phyloP scores from a whole-genome alignment of 768 basidiomycete species.

The Boletus sp. region DNA sequence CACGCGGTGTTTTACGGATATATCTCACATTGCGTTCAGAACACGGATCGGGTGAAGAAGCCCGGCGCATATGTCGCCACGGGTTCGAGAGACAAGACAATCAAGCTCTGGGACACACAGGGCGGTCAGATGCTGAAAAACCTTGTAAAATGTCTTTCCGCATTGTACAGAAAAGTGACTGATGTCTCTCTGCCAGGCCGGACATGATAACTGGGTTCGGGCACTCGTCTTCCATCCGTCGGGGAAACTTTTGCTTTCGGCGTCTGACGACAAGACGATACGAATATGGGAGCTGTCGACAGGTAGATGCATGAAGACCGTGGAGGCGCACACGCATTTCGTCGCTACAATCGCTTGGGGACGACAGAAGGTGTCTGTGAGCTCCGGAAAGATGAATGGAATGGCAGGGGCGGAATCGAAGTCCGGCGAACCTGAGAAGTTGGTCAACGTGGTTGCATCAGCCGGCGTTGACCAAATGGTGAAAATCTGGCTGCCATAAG shows the following conservation, averaged over 20 bases:
- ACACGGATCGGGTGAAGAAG: constrained; percentile 47
- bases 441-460: constrained; percentile 67
- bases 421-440: constrained; percentile 45
- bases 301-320: constrained; percentile 80
- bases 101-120: constrained; percentile 86
- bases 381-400: constrained; percentile 38
- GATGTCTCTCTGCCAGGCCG: constrained; percentile 42
- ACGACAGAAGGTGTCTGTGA: constrained; percentile 45
- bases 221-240: constrained; percentile 86
- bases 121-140: constrained; percentile 79
- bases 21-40: constrained; percentile 31
- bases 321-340: constrained; percentile 86
- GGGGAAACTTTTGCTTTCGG: constrained; percentile 87
- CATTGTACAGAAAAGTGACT: constrained; percentile 1
- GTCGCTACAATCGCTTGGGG: constrained; percentile 84
- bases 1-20: not conserved
- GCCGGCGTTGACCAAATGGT: constrained; percentile 66
- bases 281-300: constrained; percentile 86
- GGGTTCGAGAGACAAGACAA: constrained; percentile 86
- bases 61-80: constrained; percentile 67
- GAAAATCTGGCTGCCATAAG: constrained; percentile 62
- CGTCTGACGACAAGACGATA: constrained; percentile 89
- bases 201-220: constrained; percentile 90
- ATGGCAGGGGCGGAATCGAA: constrained; percentile 32
- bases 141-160: constrained; percentile 45